Evolutionary conservation across 2,329 filamentous ascomycete genomes (phyloP), one percentile per base, ranked within the genome.

Genomic region (Xylaria multiplex): DNA sequence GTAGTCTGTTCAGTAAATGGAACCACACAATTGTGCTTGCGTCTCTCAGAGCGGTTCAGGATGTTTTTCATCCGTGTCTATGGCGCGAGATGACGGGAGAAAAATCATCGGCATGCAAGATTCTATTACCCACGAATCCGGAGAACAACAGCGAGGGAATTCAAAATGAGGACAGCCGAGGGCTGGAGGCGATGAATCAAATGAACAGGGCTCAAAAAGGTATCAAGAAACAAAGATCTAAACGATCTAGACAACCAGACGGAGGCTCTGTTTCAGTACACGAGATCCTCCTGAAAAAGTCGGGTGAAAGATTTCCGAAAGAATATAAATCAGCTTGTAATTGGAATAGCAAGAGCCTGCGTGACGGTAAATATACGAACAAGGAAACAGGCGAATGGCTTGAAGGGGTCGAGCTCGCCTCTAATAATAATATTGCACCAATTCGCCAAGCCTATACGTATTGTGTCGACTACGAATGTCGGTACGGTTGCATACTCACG

Each of bases 21-120:
- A 59, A 59, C 13, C 45, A 59, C 32, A 59, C 46, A 13, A 59
- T 59, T 43, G 57, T 59, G 40, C 19, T 19, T 19, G 19, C 19
- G 19, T 19, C 19, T 19, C 19, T 19, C 19, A 19, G 19, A 19
- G 19, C 19, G 19, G 19, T 19, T 19, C 19, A 19, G 19, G 19
- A 19, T 19, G 19, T 19, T 19, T 19, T 19, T 19, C 19, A 19
- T 19, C 19, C 19, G 19, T 19, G 19, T 19, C 19, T 19, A 19
- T 19, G 19, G 19, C 19, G 19, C 19, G 19, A 19, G 19, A 19
- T 19, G 19, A 19, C 19, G 19, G 19, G 19, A 19, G 19, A 19
- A 19, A 19, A 19, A 19, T 19, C 19, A 19, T 19, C 19, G 19
- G 19, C 19, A 19, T 19, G 19, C 19, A 19, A 19, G 19, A 19